These are phyloP conservation scores for Leptodontidium sp. DNA, from an alignment of 2,329 filamentous ascomycete genomes.

Conservation along the genomic window DNA sequence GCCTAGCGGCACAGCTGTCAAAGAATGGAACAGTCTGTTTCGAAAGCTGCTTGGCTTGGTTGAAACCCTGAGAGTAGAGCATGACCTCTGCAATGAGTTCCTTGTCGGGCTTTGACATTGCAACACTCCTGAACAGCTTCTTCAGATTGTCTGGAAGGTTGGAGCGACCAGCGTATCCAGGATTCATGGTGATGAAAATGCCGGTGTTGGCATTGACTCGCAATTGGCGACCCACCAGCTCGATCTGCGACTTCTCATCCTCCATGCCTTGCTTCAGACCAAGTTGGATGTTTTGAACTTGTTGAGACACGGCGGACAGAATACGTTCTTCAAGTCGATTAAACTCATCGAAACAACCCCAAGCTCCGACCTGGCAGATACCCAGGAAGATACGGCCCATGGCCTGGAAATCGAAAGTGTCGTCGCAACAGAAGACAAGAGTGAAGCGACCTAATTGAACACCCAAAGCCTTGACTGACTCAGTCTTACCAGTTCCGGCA, in stretches of 20 bases:
- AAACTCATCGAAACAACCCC: slow-evolving; percentile 99
- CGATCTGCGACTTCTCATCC: slow-evolving; percentile 87
- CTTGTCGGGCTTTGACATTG: slow-evolving; percentile 99
- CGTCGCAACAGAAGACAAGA: slow-evolving; percentile 98
- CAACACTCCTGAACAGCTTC: slow-evolving; percentile 98
- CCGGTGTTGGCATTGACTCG: slow-evolving; percentile 92
- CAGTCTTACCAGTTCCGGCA: slow-evolving; percentile 97
- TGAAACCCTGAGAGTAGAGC: slow-evolving; percentile 99
- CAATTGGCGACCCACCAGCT: slow-evolving; percentile 90
- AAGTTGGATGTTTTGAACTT: slow-evolving; percentile 99
- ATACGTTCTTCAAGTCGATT: slow-evolving; percentile 99
- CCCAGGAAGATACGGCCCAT: slow-evolving; percentile 99
- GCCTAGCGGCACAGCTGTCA: slow-evolving; percentile 79
- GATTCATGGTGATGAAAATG: slow-evolving; percentile 99
- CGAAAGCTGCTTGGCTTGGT: slow-evolving; percentile 90
- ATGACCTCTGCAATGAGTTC: slow-evolving; percentile 99
- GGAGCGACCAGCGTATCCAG: slow-evolving; percentile 96
- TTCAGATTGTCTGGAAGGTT: slow-evolving; percentile 99
- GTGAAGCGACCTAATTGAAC: slow-evolving; percentile 97
- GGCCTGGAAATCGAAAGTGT: slow-evolving; percentile 99
- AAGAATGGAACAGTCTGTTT: slow-evolving; percentile 99
- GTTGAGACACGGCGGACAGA: slow-evolving; percentile 95
- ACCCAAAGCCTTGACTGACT: slow-evolving; percentile 97
- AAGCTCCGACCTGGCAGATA: slow-evolving; percentile 98
- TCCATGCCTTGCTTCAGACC: slow-evolving; percentile 86